Base-by-base conservation (phyloP, 306 rosid species). In the Parietaria judaica region DNA sequence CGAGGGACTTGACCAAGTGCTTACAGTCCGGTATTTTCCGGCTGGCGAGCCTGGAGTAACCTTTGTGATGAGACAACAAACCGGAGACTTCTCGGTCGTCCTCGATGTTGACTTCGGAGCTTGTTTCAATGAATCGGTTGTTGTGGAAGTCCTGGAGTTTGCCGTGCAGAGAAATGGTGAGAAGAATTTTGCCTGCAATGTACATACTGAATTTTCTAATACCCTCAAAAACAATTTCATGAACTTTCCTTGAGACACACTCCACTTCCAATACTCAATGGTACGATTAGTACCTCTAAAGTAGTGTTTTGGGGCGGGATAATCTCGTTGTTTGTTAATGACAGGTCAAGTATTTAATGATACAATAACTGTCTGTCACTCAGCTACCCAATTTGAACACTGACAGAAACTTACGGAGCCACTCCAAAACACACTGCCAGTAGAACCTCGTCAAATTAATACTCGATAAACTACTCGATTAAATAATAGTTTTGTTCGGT, bases 171-270 rank as follows among this genome's bases (percentile, higher is more conserved):
- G 88, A 87, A 44, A 84, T 49, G 46, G 86, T 83, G 16, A 90
- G 82, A 60, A 84, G 88, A 71, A 87, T 74, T 76, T 81, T 90
- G 69, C 95, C 97, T 90, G 90, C 63, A 79, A 14, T 41, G 9
- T 41, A 48, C 23, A 66, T 39, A 55, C 58, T 17, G 53, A 78
- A 63, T 54, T 12, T 8, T 51, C 51, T 64, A 11, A 62, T 7
- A 44, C 15, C 35, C 62, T 54, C 3, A 67, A 65, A 39, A 51
- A 60, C 15, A 16, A 41, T 36, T 48, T 6, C 10, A 15, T 59
- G 11, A 14, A 14, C 54, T 38, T 53, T 53, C 43, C 41, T 13
- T 51, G 13, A 58, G 7, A 57, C 12, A 57, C 3, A 57, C 14
- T 38, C 51, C 45, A 53, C 46, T 41, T 41, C 45, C 45, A 36